Conservation (phyloP, 2,329 filamentous ascomycete species). For the Sporothrix pseudoabietina region DNA sequence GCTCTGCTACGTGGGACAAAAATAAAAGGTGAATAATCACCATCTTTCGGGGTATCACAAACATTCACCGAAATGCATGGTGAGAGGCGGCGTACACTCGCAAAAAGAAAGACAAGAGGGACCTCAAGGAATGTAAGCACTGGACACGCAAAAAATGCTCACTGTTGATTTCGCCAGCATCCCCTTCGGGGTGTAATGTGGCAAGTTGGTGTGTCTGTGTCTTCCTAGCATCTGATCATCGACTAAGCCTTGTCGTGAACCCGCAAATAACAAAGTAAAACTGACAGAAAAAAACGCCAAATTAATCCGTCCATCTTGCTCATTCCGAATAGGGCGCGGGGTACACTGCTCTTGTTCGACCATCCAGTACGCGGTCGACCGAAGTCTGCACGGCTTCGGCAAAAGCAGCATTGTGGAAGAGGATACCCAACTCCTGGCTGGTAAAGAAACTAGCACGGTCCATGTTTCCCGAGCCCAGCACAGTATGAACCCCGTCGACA, state of each 20-base stretch:
- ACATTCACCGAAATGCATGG: background rate
- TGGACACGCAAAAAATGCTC: background rate
- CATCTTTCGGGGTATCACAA: background rate
- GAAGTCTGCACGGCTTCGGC: conserved; percentile 40
- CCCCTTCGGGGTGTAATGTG: background rate
- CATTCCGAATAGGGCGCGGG: background rate
- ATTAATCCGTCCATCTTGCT: background rate
- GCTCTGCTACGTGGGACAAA: background rate
- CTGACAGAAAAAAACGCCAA: background rate
- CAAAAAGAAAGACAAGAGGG: background rate
- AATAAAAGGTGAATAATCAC: background rate
- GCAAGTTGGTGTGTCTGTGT: background rate
- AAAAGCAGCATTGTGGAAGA: conserved; percentile 50
- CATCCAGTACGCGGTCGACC: conserved; percentile 42
- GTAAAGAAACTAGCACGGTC: conserved; percentile 86
- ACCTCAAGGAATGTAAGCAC: no score
- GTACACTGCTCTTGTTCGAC: conserved; percentile 37
- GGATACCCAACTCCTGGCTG: conserved; percentile 77
- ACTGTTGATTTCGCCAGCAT: background rate
- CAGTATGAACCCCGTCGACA: conserved; percentile 66
- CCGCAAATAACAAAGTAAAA: background rate
- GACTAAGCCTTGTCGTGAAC: background rate
- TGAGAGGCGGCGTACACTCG: background rate
- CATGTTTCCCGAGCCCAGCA: conserved; percentile 81
- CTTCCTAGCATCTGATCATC: background rate